Evolutionary conservation across 768 basidiomycete species (phyloP), one percentile per base, ranked within the genome.

Genomic region (Macrolepiota albuminosa): DNA sequence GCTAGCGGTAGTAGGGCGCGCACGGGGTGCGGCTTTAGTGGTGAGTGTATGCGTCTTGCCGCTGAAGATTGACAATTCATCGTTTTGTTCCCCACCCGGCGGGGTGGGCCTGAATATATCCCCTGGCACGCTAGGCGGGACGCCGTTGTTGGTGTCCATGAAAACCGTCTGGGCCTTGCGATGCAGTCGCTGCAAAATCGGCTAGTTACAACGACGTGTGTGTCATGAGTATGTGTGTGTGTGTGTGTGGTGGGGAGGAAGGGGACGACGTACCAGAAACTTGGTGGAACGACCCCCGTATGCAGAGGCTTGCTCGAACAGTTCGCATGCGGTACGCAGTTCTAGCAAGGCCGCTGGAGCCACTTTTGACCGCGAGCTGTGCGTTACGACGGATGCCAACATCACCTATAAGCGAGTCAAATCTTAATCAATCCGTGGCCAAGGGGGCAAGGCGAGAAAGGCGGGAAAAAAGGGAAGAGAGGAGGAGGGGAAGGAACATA

Each of bases 361-460:
- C 21, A 88, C 84, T 68, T 87, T 89, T 1, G 84, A 87, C 42
- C 77, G 77, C 14, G 84, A 79, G 37, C 83, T 82, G 56, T 86
- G 85, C 13, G 86, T 90, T 1, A 88, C 87, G n/a, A 91, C 83
- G 9, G 89, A 87, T 11, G 87, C 83, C 43, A 91, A 68, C 83
- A 92, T 87, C 31, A 91, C 84, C 89, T 91, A 39, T 6, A 50
- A 8, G 13, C 34, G 6, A 2, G 40, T 33, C 24, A 14, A 29
- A n/a, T 10, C 26, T 26, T 24, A 24, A 48, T 37, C 37, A 24
- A n/a, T 42, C 40, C 10, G 21, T 21, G 21, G 21, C 21, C 21
- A 21, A 21, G 21, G 21, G 21, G 0, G 21, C 21, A 21, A 21
- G 21, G 21, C 21, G 21, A 21, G 21, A 21, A 21, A 21, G 21